Percentiles rank a stretch among this genome's conserved stretches.
Evolutionary conservation across 441 rosid species (phyloP).

Genomic region (Kokia cookei): DNA sequence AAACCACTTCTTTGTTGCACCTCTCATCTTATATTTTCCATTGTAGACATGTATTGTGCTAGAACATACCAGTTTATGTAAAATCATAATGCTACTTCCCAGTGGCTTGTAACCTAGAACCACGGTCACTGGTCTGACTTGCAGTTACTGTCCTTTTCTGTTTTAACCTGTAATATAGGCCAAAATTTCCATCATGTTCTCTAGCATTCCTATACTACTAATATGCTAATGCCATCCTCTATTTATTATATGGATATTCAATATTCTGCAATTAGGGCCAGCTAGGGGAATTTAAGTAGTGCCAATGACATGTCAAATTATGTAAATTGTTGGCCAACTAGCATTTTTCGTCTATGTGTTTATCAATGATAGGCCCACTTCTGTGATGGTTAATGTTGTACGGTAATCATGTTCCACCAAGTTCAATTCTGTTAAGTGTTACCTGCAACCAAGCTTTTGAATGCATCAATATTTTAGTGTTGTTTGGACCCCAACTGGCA

Average conservation of each 20-base stretch:
- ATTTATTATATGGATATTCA: neutral
- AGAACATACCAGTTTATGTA: neutral
- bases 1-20: constrained; percentile 6
- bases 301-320: neutral
- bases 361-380: neutral
- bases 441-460: neutral
- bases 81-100: neutral
- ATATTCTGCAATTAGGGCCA: neutral
- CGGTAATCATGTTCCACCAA: neutral
- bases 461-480: neutral
- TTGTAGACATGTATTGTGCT: neutral
- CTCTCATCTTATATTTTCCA: neutral
- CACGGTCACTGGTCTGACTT: neutral
- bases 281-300: neutral
- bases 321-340: neutral
- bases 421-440: neutral
- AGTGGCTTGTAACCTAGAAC: neutral
- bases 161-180: neutral
- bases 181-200: neutral
- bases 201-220: neutral
- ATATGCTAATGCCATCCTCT: neutral
- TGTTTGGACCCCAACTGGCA: neutral
- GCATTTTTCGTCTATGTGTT: neutral
- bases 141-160: neutral
- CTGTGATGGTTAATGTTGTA: neutral